Evolutionary conservation across 1,284 basidiomycete species (phyloP), one percentile per base, ranked within the genome.

Genomic region (Trichosporon coremiiforme): DNA sequence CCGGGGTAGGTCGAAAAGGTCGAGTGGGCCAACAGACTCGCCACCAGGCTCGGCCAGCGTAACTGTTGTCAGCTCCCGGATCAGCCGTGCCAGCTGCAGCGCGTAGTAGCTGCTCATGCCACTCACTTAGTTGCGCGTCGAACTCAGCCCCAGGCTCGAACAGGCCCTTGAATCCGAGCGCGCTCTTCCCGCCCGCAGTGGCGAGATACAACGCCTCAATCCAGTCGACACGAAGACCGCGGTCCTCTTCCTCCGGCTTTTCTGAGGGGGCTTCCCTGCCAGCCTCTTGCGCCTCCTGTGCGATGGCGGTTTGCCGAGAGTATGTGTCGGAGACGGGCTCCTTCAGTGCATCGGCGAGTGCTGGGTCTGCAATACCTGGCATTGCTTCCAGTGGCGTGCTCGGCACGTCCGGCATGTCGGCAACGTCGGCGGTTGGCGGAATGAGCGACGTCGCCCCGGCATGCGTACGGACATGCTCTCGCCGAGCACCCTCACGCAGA

Each of bases 71-170:
- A 69, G 64, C 64, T 22, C 4, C 55, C 22, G 38, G 29, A 69
- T 25, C 25, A 25, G 25, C 3, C 9, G 29, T 64, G 20, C 36
- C 36, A 10, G 13, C 15, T 55, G 68, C 70, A 41, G 45, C 36
- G 65, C 35, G 36, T 20, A 5, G 29, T 6, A 13, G 15, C n/a
- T 25, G 17, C 2, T 13, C 36, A 13, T 38, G 36, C 12, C 12
- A 84, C 90, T 80, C 76, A 93, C 91, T 90, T 75, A 87, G 85
- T 80, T 94, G 93, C 2, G 89, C 91, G 79, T 94, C 93, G 74
- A 94, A 92, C 5, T 89, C 86, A n/a, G 87, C 85, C 0, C 91
- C 91, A 2, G 89, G 86, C 45, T 83, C 78, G 71, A 93, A 91
- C 35, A 82, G 82, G 0, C 92, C 91, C 17, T 82, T 80, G 1